Evolutionary conservation across 2,329 filamentous ascomycete genomes (phyloP).

Genomic region (Aspergillus sp.): DNA sequence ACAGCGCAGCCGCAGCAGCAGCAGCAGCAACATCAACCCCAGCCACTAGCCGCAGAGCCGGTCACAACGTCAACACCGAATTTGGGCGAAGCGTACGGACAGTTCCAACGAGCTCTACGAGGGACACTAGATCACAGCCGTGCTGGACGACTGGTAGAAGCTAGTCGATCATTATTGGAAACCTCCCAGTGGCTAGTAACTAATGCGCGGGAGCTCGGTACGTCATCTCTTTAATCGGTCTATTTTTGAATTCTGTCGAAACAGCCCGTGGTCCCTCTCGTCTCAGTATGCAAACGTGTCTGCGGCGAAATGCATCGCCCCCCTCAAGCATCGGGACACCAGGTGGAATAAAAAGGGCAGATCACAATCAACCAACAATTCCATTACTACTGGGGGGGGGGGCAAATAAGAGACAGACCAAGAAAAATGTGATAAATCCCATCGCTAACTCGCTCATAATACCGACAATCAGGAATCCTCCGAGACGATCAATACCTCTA

Average conservation of each 20-base stretch:
- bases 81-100: slow-evolving; percentile 60
- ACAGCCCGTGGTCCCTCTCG: not conserved
- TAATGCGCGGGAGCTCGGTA: slow-evolving; percentile 59
- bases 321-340: too few relatives aligned
- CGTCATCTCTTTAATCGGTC: slow-evolving; percentile 27
- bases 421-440: not conserved
- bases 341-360: too few relatives aligned
- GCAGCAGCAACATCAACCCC: slow-evolving; percentile 26
- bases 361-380: too few relatives aligned
- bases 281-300: not conserved
- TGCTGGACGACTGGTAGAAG: slow-evolving; percentile 52
- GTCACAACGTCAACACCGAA: slow-evolving; percentile 19
- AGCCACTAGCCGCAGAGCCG: slow-evolving; percentile 21
- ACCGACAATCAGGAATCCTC: slow-evolving; percentile 58
- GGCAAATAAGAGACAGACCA: too few relatives aligned
- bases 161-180: slow-evolving; percentile 50
- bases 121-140: slow-evolving; percentile 64
- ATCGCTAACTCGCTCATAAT: not conserved
- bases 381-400: too few relatives aligned
- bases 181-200: slow-evolving; percentile 60
- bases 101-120: slow-evolving; percentile 49
- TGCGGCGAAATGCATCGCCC: not conserved
- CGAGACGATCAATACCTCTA: slow-evolving; percentile 72
- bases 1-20: slow-evolving; percentile 29
- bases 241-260: not conserved